phyloP scores from a whole-genome alignment of 345 rosid genomes.

The Pistacia vera region DNA sequence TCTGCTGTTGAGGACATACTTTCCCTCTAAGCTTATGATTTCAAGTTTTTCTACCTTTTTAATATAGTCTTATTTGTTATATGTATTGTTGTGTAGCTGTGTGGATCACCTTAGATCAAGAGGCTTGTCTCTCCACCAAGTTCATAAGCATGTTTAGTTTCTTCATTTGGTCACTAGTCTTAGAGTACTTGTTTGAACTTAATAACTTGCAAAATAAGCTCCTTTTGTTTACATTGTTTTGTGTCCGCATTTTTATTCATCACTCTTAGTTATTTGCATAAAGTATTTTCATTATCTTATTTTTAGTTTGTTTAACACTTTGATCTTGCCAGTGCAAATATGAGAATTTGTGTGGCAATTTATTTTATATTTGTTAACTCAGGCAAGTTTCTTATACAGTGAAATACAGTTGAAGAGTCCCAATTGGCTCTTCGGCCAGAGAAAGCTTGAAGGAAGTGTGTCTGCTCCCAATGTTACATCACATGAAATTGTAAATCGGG shows the following conservation, averaged over 20 bases:
- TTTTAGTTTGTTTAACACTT: neutral
- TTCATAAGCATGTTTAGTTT: neutral
- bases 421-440: constrained; percentile 98
- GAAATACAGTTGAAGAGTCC: constrained; percentile 99
- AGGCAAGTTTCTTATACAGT: constrained; percentile 40
- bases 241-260: neutral
- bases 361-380: neutral
- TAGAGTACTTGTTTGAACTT: constrained; percentile 11
- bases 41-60: neutral
- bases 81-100: neutral
- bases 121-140: neutral
- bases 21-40: neutral
- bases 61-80: too few relatives aligned
- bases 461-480: constrained; percentile 47
- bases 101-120: neutral
- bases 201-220: neutral
- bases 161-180: neutral
- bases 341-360: neutral
- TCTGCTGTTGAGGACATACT: neutral
- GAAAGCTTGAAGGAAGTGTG: constrained; percentile 69
- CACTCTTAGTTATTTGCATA: neutral
- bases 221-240: neutral
- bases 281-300: neutral
- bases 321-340: constrained; percentile 4
- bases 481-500: constrained; percentile 47